Evolutionary conservation across 257 asterid genomes (phyloP).

Genomic region (Nicotiana benthamiana): DNA sequence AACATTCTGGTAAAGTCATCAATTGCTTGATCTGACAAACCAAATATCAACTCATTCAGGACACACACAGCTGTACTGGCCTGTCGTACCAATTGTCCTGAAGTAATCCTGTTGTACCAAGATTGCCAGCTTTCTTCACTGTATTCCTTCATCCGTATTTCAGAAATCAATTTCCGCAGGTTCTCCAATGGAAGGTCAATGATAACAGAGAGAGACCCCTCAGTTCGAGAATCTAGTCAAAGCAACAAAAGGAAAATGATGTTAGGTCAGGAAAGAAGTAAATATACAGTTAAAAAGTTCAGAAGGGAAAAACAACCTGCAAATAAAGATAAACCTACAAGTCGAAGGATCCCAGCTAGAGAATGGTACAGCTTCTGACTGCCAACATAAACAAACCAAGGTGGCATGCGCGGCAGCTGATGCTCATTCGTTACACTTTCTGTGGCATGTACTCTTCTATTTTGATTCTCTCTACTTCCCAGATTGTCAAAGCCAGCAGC

Average conservation of each 20-base stretch:
- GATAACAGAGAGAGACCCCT: slow-evolving; percentile 58
- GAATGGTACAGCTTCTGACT: slow-evolving; percentile 68
- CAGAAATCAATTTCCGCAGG: slow-evolving; percentile 61
- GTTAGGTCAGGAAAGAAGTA: slow-evolving; percentile 1
- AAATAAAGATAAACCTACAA: slow-evolving; percentile 58
- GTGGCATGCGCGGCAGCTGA: slow-evolving; percentile 84
- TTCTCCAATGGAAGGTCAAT: slow-evolving; percentile 71
- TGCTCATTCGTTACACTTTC: slow-evolving; percentile 38
- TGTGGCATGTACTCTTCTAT: slow-evolving; percentile 21
- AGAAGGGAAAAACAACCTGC: slow-evolving; percentile 47
- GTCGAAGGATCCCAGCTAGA: slow-evolving; percentile 77
- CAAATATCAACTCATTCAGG: slow-evolving; percentile 80
- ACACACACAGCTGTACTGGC: slow-evolving; percentile 86
- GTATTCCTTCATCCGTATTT: slow-evolving; percentile 59
- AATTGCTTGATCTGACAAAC: slow-evolving; percentile 65
- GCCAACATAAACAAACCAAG: slow-evolving; percentile 74
- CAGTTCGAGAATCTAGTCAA: slow-evolving; percentile 50
- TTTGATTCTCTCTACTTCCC: slow-evolving; percentile 28
- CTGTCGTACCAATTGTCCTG: slow-evolving; percentile 81
- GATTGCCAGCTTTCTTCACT: slow-evolving; percentile 71
- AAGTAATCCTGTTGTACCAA: slow-evolving; percentile 66
- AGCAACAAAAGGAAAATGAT: slow-evolving; percentile 13
- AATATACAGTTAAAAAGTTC: slow-evolving; percentile 10
- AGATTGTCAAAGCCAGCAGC: slow-evolving; percentile 23
- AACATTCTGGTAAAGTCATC: slow-evolving; percentile 38